Base-by-base conservation (phyloP, 1,139 yeast genomes). In the Eremothecium sinecaudum region DNA sequence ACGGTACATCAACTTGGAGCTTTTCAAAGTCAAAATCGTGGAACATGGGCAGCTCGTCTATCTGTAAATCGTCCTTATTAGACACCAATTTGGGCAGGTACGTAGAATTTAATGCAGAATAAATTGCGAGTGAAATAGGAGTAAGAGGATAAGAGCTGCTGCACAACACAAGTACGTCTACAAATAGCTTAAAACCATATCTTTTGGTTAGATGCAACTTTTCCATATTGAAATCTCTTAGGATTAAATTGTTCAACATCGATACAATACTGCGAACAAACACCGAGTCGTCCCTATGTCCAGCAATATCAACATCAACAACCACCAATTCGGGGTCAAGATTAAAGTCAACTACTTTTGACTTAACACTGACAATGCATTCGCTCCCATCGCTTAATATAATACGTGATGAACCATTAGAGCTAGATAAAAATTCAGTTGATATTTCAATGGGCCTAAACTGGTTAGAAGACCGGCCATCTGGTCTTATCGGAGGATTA, bases 381-480 rank as follows among this genome's bases (percentile, higher is more conserved):
- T 87, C 97, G 46, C 86, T 75, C 15, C 97, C 96, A 57, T 87
- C 96, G 38, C 81, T 71, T 24, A 84, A 70, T 47, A 87, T 69
- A 23, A 87, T 74, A 60, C 94, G 69, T 1, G 96, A 81, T 5
- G 95, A 84, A 13, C 98, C 98, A 60, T 87, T 83, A 6, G 95
- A 80, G 29, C 79, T 74, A 0, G 94, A 92, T 40, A 87, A 65
- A 48, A 86, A 80, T 35, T 80, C 77, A 4, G 86, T 76, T 18
- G 75, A 75, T 5, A 94, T 83, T 49, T 84, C 93, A 31, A 87
- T 59, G 0, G 96, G 95, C 43, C 96, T 69, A 54, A 79, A 81
- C 56, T 86, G 95, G 40, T 69, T 64, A 10, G 65, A 66, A 4
- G 67, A 61, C 46, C 98, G 69, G 3, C 94, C 79, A 58, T 87